A percentile compares a stretch with the other conserved stretches of the same genome.
phyloP scores from a whole-genome alignment of 768 basidiomycete species.

The Suillus spraguei region DNA sequence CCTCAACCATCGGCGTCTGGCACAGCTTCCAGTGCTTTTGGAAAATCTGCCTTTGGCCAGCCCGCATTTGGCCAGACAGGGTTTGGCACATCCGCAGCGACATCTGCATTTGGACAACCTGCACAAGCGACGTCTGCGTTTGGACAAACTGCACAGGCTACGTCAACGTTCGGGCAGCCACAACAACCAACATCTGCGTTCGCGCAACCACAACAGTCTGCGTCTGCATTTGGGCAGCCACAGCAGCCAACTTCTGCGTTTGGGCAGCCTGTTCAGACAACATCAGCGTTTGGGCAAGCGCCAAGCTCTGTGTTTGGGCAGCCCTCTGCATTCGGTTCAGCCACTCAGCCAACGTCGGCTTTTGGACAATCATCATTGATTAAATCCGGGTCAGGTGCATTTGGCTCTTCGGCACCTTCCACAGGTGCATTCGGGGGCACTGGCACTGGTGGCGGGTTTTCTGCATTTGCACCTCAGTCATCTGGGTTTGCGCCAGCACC shows the following conservation, averaged over 20 bases:
- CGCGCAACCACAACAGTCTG: slow-evolving; percentile 36
- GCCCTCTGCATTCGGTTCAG: slow-evolving; percentile 39
- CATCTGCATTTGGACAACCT: slow-evolving; percentile 34
- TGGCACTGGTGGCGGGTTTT: slow-evolving; percentile 43
- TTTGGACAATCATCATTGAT: slow-evolving; percentile 44
- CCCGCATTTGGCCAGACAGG: slow-evolving; percentile 43
- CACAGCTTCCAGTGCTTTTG: slow-evolving; percentile 24
- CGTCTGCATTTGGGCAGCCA: slow-evolving; percentile 36
- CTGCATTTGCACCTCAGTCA: slow-evolving; percentile 52
- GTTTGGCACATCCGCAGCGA: slow-evolving; percentile 23
- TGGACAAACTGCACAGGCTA: slow-evolving; percentile 34
- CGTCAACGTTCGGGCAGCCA: slow-evolving; percentile 40
- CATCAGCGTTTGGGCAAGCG: slow-evolving; percentile 34
- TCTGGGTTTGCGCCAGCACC: slow-evolving; percentile 39
- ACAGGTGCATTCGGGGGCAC: slow-evolving; percentile 26
- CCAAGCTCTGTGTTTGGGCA: slow-evolving; percentile 30
- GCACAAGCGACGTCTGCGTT: slow-evolving; percentile 35
- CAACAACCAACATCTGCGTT: slow-evolving; percentile 40
- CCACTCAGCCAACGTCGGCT: slow-evolving; percentile 24
- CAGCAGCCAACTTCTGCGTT: slow-evolving; percentile 31
- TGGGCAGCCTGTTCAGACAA: slow-evolving; percentile 33
- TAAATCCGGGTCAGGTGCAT: slow-evolving; percentile 55
- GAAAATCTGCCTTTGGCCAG: slow-evolving; percentile 36
- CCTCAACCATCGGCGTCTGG: slow-evolving; percentile 36
- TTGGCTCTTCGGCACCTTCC: slow-evolving; percentile 42